phyloP scores from a whole-genome alignment of 805 yeast species.

The Metschnikowia kofuensis region DNA sequence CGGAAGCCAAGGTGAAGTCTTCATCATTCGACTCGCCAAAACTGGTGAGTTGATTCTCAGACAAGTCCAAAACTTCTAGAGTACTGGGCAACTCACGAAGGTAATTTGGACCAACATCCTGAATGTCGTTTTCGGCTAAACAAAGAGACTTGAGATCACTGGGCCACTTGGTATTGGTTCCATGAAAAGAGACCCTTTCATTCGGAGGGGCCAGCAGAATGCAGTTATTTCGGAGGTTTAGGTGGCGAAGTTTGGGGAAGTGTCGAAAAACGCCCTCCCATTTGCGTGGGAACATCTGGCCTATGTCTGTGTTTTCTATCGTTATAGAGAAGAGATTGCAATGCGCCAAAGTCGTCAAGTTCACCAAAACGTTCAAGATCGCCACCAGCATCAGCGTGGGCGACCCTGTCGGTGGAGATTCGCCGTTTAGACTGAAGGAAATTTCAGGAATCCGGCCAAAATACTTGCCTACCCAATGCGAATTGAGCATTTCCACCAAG shows the following conservation, averaged over 20 bases:
- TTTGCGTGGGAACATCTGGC: conserved; percentile 26
- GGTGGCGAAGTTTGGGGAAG: conserved; percentile 19
- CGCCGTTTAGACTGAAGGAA: conserved; percentile 27
- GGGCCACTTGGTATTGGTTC: conserved; percentile 26
- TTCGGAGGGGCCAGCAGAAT: conserved; percentile 4
- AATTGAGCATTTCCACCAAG: conserved; percentile 15
- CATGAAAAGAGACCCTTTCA: conserved; percentile 9
- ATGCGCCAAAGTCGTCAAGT: conserved; percentile 17
- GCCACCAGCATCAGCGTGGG: conserved; percentile 32
- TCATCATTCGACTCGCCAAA: conserved; percentile 10
- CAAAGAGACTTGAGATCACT: conserved; percentile 20
- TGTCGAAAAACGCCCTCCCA: conserved; percentile 32
- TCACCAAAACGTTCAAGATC: conserved; percentile 27
- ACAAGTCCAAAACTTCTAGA: conserved; percentile 23
- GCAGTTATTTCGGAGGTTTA: conserved; percentile 27
- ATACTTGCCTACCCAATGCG: conserved; percentile 5
- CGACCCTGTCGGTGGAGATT: conserved; percentile 23
- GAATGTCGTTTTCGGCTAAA: conserved; percentile 26
- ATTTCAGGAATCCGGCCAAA: conserved; percentile 18
- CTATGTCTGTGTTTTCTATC: conserved; percentile 34
- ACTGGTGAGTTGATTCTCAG: conserved; percentile 17
- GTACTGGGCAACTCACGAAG: conserved; percentile 26
- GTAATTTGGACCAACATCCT: conserved; percentile 18
- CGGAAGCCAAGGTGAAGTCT: conserved; percentile 3
- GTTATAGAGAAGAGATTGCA: conserved; percentile 22